Conservation (phyloP, 2,329 filamentous ascomycete genomes). For the Fusarium praegraminearum region DNA sequence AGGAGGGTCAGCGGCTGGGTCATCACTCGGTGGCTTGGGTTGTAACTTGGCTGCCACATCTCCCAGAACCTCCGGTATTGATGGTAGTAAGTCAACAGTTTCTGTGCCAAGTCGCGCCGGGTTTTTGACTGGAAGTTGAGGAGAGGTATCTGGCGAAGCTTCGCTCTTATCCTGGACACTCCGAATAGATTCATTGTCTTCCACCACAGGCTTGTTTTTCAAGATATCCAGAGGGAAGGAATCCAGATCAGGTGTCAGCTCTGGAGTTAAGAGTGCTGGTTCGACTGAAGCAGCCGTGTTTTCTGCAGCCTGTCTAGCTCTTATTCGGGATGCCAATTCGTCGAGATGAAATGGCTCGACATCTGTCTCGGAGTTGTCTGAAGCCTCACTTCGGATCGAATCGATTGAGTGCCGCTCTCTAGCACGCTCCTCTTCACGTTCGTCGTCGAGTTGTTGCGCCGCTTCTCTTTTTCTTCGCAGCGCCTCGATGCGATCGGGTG, state of each 20-base stretch:
- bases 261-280: constrained; percentile 17
- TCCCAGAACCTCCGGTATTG: constrained; percentile 45
- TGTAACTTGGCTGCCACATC: constrained; percentile 20
- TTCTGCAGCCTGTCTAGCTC: constrained; percentile 49
- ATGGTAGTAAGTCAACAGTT: constrained; percentile 31
- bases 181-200: constrained; percentile 13
- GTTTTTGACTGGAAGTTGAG: constrained; percentile 41
- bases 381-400: constrained; percentile 40
- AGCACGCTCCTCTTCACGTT: constrained; percentile 8
- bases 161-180: constrained; percentile 16
- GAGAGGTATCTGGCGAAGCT: background rate
- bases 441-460: constrained; percentile 40
- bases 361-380: constrained; percentile 53
- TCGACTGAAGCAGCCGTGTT: constrained; percentile 13
- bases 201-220: constrained; percentile 1
- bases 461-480: constrained; percentile 55
- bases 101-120: constrained; percentile 32
- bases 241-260: constrained; percentile 32
- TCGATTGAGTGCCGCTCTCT: constrained; percentile 42
- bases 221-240: constrained; percentile 47
- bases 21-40: constrained; percentile 12
- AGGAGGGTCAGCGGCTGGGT: background rate
- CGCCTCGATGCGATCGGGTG: constrained; percentile 63
- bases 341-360: constrained; percentile 65
- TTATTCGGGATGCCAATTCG: constrained; percentile 58